Conservation (phyloP, 768 basidiomycete species). For the Boletus reticulatus region DNA sequence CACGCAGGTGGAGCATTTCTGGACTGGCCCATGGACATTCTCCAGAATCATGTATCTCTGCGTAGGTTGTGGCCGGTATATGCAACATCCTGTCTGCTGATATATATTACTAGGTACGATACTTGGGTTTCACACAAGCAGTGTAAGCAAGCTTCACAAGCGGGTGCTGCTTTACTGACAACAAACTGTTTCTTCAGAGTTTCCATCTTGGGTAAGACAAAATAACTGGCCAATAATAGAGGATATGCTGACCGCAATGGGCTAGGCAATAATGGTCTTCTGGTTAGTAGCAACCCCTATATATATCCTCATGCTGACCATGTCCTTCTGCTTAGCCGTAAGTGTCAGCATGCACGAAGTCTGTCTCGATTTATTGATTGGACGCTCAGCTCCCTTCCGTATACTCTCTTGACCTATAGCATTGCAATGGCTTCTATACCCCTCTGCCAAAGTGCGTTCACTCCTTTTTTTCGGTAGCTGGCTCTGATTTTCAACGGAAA, state of each 20-base stretch:
- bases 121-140: constrained; percentile 3
- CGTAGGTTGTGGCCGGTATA: not conserved
- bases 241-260: not conserved
- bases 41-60: constrained; percentile 10
- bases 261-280: not conserved
- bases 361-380: not conserved
- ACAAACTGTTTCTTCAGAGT: not conserved
- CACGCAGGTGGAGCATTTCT: constrained; percentile 10
- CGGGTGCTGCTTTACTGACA: not conserved
- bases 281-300: not conserved
- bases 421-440: not conserved
- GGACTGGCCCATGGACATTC: constrained; percentile 11
- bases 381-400: not conserved
- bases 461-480: not conserved
- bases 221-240: not conserved
- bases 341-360: not conserved
- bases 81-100: not conserved
- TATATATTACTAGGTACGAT: constrained; percentile 7
- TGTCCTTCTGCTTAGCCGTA: constrained; percentile 1
- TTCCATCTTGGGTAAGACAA: constrained; percentile 6
- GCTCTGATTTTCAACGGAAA: not conserved
- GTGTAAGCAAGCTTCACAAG: not conserved
- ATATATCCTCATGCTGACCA: not conserved
- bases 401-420: not conserved
- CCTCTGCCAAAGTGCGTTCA: constrained; percentile 18